Evolutionary conservation across 148 eudicot species (phyloP).

Genomic region (Vaccinium corymbosum): DNA sequence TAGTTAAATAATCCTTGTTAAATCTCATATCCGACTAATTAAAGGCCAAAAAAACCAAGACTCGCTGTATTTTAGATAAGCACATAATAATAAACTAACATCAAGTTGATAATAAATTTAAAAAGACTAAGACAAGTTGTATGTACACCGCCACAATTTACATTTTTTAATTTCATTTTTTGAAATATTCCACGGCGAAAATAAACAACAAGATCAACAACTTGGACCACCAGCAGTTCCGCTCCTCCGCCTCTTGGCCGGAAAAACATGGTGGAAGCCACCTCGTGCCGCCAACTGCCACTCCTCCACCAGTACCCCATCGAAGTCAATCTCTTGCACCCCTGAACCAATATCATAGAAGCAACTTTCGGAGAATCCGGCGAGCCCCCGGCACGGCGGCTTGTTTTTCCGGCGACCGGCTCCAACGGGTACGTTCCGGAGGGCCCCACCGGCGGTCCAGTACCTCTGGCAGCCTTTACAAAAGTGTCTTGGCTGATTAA

Average conservation of each 20-base stretch:
- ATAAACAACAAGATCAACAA: constrained; percentile 4
- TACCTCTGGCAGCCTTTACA: constrained; percentile 45
- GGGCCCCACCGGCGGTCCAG: constrained; percentile 45
- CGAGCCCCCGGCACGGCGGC: constrained; percentile 20
- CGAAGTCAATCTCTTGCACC: constrained; percentile 36
- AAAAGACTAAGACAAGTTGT: neutral
- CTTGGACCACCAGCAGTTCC: neutral
- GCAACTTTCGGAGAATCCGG: constrained; percentile 23
- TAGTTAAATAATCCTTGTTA: neutral
- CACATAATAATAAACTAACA: neutral
- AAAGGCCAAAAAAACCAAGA: neutral
- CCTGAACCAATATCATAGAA: constrained; percentile 21
- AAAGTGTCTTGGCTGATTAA: constrained; percentile 41
- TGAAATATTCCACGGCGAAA: neutral
- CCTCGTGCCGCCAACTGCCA: constrained; percentile 39
- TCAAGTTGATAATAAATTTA: neutral
- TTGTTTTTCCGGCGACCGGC: constrained; percentile 38
- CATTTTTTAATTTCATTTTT: neutral
- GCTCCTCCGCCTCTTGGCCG: constrained; percentile 20
- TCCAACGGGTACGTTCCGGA: constrained; percentile 36
- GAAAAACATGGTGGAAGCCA: constrained; percentile 10
- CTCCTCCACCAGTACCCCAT: constrained; percentile 40
- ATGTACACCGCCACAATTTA: neutral
- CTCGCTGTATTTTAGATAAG: neutral
- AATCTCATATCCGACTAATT: neutral